Percentiles rank a stretch among this genome's conserved stretches.
These are phyloP conservation scores for Tetracladium setigerum DNA, from an alignment of 495 filamentous ascomycete genomes.

Conservation along the genomic window DNA sequence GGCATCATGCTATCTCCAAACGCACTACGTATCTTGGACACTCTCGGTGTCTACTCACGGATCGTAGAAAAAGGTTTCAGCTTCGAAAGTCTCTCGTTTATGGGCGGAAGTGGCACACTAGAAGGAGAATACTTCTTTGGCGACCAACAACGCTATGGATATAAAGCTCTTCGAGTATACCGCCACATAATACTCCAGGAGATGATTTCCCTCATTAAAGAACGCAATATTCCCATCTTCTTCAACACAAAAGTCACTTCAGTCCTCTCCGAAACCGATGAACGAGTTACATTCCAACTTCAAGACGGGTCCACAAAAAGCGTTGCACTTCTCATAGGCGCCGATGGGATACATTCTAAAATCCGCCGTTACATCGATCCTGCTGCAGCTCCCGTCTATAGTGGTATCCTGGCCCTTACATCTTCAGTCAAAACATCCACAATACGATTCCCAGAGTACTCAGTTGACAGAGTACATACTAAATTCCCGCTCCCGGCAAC, in stretches of 20 bases:
- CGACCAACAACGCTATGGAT: slow-evolving; percentile 10
- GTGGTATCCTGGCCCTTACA: slow-evolving; percentile 7
- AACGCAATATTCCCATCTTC: slow-evolving; percentile 1
- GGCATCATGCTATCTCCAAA: slow-evolving; percentile 46
- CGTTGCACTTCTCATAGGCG: slow-evolving; percentile 51
- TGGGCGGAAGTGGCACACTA: slow-evolving; percentile 1
- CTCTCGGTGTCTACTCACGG: slow-evolving; percentile 29
- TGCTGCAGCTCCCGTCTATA: slow-evolving; percentile 3
- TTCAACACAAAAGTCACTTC: slow-evolving; percentile 9
- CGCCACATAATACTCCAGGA: slow-evolving; percentile 9
- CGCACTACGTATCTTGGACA: slow-evolving; percentile 38
- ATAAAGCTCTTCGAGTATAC: slow-evolving; percentile 8
- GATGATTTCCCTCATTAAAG: slow-evolving; percentile 2
- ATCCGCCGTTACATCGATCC: slow-evolving; percentile 28
- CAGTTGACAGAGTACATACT: too few species aligned
- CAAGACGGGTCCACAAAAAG: slow-evolving; percentile 28
- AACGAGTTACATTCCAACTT: slow-evolving; percentile 22
- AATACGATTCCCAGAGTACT: slow-evolving; percentile 6
- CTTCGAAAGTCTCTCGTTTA: slow-evolving; percentile 13
- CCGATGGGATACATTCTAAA: slow-evolving; percentile 49
- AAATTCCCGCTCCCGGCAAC: slow-evolving; percentile 31
- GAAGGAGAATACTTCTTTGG: slow-evolving; percentile 11
- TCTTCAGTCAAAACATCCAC: slow-evolving; percentile 9
- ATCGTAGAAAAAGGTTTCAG: slow-evolving; percentile 8
- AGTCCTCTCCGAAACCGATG: slow-evolving; percentile 4